phyloP scores from a whole-genome alignment of 2,329 filamentous ascomycete species.

The Ophiostoma angusticollis region DNA sequence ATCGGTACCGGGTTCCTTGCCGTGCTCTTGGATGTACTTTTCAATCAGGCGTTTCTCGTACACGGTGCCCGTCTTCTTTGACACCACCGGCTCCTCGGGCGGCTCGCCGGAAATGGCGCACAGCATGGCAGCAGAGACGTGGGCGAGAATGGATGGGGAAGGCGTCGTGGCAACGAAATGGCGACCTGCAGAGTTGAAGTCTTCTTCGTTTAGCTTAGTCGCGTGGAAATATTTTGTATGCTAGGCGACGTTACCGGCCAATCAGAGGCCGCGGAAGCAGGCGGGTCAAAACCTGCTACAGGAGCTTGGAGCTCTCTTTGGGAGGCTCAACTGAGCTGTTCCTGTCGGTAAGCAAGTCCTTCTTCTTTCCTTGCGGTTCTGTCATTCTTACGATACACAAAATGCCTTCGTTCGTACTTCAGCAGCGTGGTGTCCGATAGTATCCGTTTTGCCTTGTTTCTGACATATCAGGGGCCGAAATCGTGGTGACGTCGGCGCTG shows the following conservation, averaged over 20 bases:
- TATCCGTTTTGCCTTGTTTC: neutral
- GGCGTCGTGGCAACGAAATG: neutral
- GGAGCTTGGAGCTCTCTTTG: neutral
- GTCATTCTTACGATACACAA: neutral
- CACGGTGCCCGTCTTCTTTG: slow-evolving; percentile 75
- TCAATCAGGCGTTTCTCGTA: slow-evolving; percentile 95
- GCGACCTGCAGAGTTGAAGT: neutral
- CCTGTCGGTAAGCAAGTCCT: no score
- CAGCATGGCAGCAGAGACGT: slow-evolving; percentile 15
- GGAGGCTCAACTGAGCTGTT: neutral
- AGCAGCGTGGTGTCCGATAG: neutral
- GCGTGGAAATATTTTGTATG: slow-evolving; percentile 12
- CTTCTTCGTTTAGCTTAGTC: slow-evolving; percentile 1
- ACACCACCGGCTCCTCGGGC: slow-evolving; percentile 87
- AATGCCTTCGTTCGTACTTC: neutral
- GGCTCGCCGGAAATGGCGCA: slow-evolving; percentile 72
- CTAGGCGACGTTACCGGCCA: slow-evolving; percentile 6
- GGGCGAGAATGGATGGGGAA: neutral
- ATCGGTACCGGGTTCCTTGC: slow-evolving; percentile 80
- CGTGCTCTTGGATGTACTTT: slow-evolving; percentile 80
- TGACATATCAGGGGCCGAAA: no score
- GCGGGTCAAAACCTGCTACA: neutral
- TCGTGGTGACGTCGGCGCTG: slow-evolving; percentile 6
- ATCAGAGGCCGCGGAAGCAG: slow-evolving; percentile 10
- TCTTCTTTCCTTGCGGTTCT: no score